phyloP scores from a whole-genome alignment of 2,329 filamentous ascomycete species.

The Fusarium goolgardi region DNA sequence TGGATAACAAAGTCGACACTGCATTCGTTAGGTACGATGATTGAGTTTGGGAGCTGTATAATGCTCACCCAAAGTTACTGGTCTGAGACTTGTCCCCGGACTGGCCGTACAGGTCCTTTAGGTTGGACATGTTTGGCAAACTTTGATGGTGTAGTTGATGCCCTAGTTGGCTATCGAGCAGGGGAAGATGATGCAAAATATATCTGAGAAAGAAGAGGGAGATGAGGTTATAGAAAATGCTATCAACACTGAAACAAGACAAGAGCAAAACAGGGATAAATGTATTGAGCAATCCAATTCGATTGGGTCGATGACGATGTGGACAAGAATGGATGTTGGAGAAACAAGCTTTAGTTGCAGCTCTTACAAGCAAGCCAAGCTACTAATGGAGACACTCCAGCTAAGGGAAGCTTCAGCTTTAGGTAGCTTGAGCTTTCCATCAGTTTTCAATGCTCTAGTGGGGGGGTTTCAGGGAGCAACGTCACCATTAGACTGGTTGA shows the following conservation, averaged over 20 bases:
- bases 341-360: conserved; percentile 43
- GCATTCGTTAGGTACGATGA: conserved; percentile 31
- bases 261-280: conserved; percentile 32
- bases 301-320: conserved; percentile 38
- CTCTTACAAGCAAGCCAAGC: conserved; percentile 4
- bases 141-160: conserved; percentile 16
- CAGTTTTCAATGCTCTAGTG: conserved; percentile 3
- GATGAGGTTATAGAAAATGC: background rate
- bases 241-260: conserved; percentile 10
- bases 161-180: background rate
- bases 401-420: conserved; percentile 29
- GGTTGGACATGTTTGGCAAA: conserved; percentile 49
- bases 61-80: conserved; percentile 58
- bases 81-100: conserved; percentile 44
- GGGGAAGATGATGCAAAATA: background rate
- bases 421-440: conserved; percentile 1
- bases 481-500: conserved; percentile 28
- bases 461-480: conserved; percentile 30
- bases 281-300: conserved; percentile 26
- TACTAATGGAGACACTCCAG: background rate
- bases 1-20: conserved; percentile 90
- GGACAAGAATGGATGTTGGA: conserved; percentile 23
- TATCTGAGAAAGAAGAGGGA: background rate
- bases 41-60: background rate
- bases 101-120: conserved; percentile 50